Base-by-base conservation (phyloP, 2,329 filamentous ascomycete species). In the Diaporthe vaccinii region DNA sequence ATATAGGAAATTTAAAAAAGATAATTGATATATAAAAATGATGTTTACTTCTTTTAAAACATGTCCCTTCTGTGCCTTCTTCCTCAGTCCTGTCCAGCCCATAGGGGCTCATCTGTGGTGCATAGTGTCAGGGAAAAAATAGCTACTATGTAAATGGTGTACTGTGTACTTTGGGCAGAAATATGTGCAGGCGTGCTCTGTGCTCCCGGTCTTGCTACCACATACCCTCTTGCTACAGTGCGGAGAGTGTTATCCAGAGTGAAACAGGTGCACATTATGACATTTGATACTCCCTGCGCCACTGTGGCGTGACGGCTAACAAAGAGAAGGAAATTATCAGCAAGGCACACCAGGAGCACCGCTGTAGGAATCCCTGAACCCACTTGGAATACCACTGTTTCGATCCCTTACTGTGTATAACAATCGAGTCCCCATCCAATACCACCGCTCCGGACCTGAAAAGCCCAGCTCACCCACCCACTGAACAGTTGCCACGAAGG, bases 401-500 rank as follows among this genome's bases (percentile, higher is more conserved):
- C 25, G 59, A 49, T 22, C 25, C 25, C 15, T 65, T 34, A 49
- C 25, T 46, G n/a, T 46, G 61, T 65, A 67, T 49, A 67, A 67
- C 41, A 49, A 36, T 20, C 61, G 25, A n/a, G 20, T 28, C 61
- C 61, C 31, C 39, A 49, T 67, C 61, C 20, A 36, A 67, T 49
- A 67, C 44, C 61, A 17, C 17, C 44, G 41, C 28, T 34, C 28
- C 25, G 41, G 41, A n/a, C 28, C 28, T 67, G 28, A 67, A 15
- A n/a, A 34, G 28, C 44, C 28, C 15, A 36, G 28, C 28, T 67
- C 61, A 5, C 41, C 61, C 41, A 15, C 44, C 28, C 41, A 51
- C 25, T 49, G 20, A 67, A 2, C 28, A 49, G 61, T 49, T 49
- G 61, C 61, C 28, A 49, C 61, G 61, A 67, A 67, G 61, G 61